These are phyloP conservation scores for Anethum foeniculum DNA, from an alignment of 140 eudicot species.

Conservation along the genomic window DNA sequence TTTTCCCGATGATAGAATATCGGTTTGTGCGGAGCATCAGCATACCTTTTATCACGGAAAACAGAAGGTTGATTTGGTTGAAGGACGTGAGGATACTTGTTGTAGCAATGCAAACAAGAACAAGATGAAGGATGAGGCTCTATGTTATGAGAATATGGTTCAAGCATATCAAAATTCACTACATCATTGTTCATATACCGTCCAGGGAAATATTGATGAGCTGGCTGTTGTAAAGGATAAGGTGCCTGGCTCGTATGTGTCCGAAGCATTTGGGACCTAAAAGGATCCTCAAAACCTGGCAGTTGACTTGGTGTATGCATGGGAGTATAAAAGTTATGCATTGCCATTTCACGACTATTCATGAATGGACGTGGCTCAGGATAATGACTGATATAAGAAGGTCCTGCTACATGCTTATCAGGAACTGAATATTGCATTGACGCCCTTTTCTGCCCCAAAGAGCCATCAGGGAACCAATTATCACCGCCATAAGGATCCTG, in stretches of 20 bases:
- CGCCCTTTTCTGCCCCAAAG: constrained; percentile 17
- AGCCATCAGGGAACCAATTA: constrained; percentile 26
- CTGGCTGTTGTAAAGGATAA: constrained; percentile 32
- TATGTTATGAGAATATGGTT: constrained; percentile 27
- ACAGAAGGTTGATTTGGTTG: constrained; percentile 29
- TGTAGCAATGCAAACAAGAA: constrained; percentile 66
- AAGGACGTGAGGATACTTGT: constrained; percentile 50
- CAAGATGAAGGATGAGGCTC: constrained; percentile 58
- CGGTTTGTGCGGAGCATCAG: constrained; percentile 27
- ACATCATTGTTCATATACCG: constrained; percentile 39
- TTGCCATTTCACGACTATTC: constrained; percentile 28
- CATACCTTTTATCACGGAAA: constrained; percentile 27
- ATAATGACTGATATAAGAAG: constrained; percentile 31
- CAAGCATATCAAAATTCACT: constrained; percentile 26
- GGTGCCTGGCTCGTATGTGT: constrained; percentile 28
- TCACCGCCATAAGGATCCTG: constrained; percentile 29
- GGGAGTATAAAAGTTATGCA: constrained; percentile 36
- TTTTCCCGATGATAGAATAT: constrained; percentile 36
- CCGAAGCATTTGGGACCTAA: constrained; percentile 47
- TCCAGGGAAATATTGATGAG: constrained; percentile 52
- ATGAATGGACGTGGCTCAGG: constrained; percentile 31
- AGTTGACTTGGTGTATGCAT: constrained; percentile 33
- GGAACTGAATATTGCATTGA: constrained; percentile 25
- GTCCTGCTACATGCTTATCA: constrained; percentile 26
- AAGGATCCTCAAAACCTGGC: constrained; percentile 46